Percentiles rank a stretch among this genome's conserved stretches.
phyloP scores from a whole-genome alignment of 2,329 filamentous ascomycete species.

The Knufia petricola region DNA sequence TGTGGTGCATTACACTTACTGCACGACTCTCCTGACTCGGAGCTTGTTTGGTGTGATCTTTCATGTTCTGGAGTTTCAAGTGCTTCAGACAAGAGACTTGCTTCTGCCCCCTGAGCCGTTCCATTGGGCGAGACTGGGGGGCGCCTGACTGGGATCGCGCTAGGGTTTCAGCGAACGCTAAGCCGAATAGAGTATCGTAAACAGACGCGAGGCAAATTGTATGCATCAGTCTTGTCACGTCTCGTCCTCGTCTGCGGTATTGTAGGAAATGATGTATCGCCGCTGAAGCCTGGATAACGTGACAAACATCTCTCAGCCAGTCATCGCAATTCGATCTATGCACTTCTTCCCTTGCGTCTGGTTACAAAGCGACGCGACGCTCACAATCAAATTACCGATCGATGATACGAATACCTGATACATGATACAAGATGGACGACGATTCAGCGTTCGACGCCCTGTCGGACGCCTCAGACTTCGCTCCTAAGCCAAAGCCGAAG shows the following conservation, averaged over 20 bases:
- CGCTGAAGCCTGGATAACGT: not conserved
- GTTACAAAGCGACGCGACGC: no score
- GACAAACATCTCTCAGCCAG: no score
- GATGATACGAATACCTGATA: slow-evolving; percentile 27
- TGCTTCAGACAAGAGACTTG: no score
- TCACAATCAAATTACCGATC: slow-evolving; percentile 1
- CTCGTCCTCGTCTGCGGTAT: not conserved
- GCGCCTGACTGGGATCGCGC: no score
- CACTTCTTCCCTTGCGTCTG: no score
- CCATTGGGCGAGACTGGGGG: no score
- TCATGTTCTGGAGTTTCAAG: no score
- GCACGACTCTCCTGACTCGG: no score
- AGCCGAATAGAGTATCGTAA: not conserved
- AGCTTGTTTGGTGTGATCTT: no score
- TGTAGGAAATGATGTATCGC: not conserved
- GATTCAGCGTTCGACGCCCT: slow-evolving; percentile 51
- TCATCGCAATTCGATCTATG: no score
- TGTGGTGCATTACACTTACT: no score
- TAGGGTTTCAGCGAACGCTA: not conserved
- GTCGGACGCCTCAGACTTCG: slow-evolving; percentile 50
- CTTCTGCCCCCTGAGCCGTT: no score
- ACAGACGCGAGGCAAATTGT: slow-evolving; percentile 2
- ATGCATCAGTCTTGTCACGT: not conserved
- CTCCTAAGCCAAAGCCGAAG: slow-evolving; percentile 52
- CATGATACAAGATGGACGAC: slow-evolving; percentile 34